phyloP scores from a whole-genome alignment of 2,329 filamentous ascomycete species.

The Beauveria rudraprayagi region DNA sequence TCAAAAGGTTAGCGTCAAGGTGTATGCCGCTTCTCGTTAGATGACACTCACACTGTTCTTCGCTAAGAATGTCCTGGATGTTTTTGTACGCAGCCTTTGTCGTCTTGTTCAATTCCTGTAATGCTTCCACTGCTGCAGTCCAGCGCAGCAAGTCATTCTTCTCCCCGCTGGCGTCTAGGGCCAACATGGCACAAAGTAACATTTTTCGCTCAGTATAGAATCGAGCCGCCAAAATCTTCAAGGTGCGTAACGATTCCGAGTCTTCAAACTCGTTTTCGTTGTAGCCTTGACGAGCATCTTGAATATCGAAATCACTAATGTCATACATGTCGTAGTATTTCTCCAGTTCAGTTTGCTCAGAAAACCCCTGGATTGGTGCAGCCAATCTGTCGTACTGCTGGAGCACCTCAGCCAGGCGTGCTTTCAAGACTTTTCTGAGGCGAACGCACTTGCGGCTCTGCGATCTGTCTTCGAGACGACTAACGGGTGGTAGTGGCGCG shows the following conservation, averaged over 20 bases:
- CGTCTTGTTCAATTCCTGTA: slow-evolving; percentile 55
- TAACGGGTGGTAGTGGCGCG: slow-evolving; percentile 84
- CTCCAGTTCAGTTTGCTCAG: slow-evolving; percentile 74
- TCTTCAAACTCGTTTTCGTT: slow-evolving; percentile 67
- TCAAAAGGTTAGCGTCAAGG: slow-evolving; percentile 2
- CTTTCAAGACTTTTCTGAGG: slow-evolving; percentile 67
- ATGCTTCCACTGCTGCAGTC: slow-evolving; percentile 68
- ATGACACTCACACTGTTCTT: slow-evolving; percentile 65
- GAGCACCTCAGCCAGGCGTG: slow-evolving; percentile 61
- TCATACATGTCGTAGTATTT: slow-evolving; percentile 91
- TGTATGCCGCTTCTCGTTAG: slow-evolving; percentile 8
- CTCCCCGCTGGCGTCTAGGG: slow-evolving; percentile 74
- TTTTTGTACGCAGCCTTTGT: slow-evolving; percentile 56
- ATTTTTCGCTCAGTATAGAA: slow-evolving; percentile 76
- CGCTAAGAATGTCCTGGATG: slow-evolving; percentile 61
- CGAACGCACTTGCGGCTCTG: slow-evolving; percentile 73
- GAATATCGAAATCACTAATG: slow-evolving; percentile 63
- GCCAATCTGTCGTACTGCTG: slow-evolving; percentile 65
- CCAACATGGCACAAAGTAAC: slow-evolving; percentile 80
- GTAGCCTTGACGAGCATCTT: slow-evolving; percentile 59
- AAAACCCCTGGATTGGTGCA: slow-evolving; percentile 59
- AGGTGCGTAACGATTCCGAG: slow-evolving; percentile 63
- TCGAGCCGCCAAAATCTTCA: slow-evolving; percentile 75
- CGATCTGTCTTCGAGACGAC: slow-evolving; percentile 74
- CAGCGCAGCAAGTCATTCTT: slow-evolving; percentile 70